These are phyloP conservation scores for Phytophthora lateralis DNA, from an alignment of 352 stramenopile genomes.

Conservation along the genomic window DNA sequence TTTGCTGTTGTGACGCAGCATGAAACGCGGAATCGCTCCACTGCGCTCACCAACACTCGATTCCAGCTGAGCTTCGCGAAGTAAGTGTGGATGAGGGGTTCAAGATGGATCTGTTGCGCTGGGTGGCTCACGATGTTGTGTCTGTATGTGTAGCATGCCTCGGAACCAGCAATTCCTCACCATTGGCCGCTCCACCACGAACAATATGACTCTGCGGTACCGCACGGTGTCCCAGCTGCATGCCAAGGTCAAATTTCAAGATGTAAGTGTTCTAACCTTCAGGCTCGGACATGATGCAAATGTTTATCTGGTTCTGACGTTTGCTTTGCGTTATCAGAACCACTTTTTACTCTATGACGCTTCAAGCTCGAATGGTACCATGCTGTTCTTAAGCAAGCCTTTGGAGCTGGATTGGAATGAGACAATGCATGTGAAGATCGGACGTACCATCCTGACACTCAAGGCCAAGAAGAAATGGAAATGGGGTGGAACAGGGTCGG, in stretches of 20 bases:
- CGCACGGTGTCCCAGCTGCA: conserved; percentile 87
- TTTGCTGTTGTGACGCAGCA: conserved; percentile 93
- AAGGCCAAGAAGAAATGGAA: conserved; percentile 88
- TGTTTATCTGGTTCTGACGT: neutral
- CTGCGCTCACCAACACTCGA: conserved; percentile 89
- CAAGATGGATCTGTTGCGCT: neutral
- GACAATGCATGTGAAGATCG: conserved; percentile 84
- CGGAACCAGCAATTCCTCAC: conserved; percentile 75
- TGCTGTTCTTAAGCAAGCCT: conserved; percentile 83
- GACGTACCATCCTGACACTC: conserved; percentile 81
- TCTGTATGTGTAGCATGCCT: conserved; percentile 45
- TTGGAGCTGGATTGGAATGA: conserved; percentile 87
- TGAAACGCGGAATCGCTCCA: conserved; percentile 82
- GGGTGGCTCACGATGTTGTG: conserved; percentile 11
- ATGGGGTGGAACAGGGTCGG: conserved; percentile 54
- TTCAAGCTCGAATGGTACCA: conserved; percentile 83
- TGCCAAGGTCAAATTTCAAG: conserved; percentile 81
- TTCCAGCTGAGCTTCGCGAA: conserved; percentile 93
- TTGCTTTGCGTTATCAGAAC: conserved; percentile 42
- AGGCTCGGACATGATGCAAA: neutral
- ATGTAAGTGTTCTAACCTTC: conserved; percentile 48
- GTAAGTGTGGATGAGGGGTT: conserved; percentile 41
- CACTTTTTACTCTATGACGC: conserved; percentile 81
- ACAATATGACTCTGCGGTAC: conserved; percentile 88
- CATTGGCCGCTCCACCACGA: conserved; percentile 81